Conservation (phyloP, 164 flowering plant species). For the Vitis vinifera region DNA sequence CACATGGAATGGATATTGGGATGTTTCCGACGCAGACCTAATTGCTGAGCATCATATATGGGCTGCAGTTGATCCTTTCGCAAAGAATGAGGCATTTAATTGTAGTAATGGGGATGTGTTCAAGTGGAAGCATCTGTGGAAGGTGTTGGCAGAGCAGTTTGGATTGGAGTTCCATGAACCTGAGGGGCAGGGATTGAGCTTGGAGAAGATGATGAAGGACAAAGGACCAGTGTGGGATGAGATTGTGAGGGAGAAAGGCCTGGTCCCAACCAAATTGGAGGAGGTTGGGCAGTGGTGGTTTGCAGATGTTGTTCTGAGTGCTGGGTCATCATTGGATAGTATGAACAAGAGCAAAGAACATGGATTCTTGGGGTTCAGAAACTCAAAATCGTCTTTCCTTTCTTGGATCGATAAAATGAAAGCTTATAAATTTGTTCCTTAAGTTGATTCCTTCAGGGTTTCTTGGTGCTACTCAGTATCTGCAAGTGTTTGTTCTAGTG, state of each 20-base stretch:
- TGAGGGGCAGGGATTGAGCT: slow-evolving; percentile 5
- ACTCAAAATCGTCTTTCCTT: slow-evolving; percentile 25
- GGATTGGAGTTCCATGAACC: slow-evolving; percentile 19
- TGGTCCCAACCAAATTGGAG: slow-evolving; percentile 19
- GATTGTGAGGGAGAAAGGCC: slow-evolving; percentile 28
- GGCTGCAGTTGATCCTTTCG: slow-evolving; percentile 39
- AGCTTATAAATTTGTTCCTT: slow-evolving; percentile 37
- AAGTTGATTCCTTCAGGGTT: background rate
- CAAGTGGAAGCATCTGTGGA: slow-evolving; percentile 47
- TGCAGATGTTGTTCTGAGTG: slow-evolving; percentile 13
- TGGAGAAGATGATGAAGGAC: slow-evolving; percentile 26
- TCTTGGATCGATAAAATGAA: slow-evolving; percentile 42
- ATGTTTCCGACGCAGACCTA: slow-evolving; percentile 44
- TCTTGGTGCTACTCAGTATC: no score
- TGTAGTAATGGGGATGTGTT: slow-evolving; percentile 50
- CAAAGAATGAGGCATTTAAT: slow-evolving; percentile 48
- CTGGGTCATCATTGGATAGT: slow-evolving; percentile 2
- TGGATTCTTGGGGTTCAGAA: slow-evolving; percentile 32
- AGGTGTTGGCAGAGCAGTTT: slow-evolving; percentile 25
- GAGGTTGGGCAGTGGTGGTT: slow-evolving; percentile 28
- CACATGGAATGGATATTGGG: slow-evolving; percentile 37
- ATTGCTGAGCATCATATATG: slow-evolving; percentile 53
- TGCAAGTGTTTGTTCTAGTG: no score
- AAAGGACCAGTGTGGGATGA: slow-evolving; percentile 34
- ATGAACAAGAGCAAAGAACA: slow-evolving; percentile 39